phyloP scores from a whole-genome alignment of 2,329 filamentous ascomycete species.

The Colletotrichum paranaense region DNA sequence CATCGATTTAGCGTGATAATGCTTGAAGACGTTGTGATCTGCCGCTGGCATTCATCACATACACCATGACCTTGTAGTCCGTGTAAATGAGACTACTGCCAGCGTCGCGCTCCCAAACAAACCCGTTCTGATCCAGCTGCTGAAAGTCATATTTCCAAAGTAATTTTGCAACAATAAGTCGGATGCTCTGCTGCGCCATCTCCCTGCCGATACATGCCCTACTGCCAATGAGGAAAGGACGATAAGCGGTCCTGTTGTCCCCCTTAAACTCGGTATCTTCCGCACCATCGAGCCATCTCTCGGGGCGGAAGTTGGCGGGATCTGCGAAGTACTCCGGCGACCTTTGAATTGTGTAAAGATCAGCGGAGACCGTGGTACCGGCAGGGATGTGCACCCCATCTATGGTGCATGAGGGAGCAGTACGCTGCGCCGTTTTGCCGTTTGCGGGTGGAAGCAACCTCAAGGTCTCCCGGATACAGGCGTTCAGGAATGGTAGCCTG shows the following conservation, averaged over 20 bases:
- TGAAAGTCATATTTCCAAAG: not conserved
- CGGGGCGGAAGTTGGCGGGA: not conserved
- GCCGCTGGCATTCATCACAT: not conserved
- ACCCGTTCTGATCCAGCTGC: not conserved
- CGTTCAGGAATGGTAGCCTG: constrained; percentile 41
- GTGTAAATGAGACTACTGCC: not conserved
- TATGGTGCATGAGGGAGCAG: not conserved
- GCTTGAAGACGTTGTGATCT: not conserved
- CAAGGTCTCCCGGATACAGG: constrained; percentile 65
- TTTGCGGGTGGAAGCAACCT: constrained; percentile 62
- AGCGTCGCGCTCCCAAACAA: not conserved
- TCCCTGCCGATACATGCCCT: not conserved
- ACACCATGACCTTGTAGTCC: not conserved
- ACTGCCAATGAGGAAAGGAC: not conserved
- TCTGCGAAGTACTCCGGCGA: constrained; percentile 38
- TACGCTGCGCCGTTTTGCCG: not conserved
- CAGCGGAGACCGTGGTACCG: not conserved
- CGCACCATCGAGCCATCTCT: not conserved
- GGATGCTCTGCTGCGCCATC: not conserved
- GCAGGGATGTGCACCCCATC: not conserved
- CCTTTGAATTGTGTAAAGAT: constrained; percentile 45
- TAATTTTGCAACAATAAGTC: not conserved
- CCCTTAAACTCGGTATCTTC: not conserved
- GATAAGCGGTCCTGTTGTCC: not conserved
- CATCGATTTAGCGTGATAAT: too few species aligned